Conservation (phyloP, 352 stramenopile genomes). For the Phytophthora colocasiae region DNA sequence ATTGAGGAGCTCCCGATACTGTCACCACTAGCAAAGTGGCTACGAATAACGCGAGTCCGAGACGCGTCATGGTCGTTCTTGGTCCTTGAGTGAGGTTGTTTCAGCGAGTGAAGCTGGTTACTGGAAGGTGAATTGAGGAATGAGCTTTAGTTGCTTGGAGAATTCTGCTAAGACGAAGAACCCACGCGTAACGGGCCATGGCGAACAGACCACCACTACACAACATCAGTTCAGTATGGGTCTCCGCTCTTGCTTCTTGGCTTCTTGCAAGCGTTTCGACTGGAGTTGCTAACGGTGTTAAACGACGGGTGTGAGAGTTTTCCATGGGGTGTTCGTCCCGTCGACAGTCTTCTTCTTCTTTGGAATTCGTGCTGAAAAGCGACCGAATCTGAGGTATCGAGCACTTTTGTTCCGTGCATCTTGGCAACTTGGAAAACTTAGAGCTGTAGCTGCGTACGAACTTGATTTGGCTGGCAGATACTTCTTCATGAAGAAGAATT, state of each 20-base stretch:
- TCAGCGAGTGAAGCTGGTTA: conserved; percentile 24
- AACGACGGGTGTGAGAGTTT: conserved; percentile 17
- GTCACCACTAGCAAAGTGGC: conserved; percentile 2
- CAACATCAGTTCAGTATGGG: conserved; percentile 11
- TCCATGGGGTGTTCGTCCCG: conserved; percentile 16
- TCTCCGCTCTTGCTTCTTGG: conserved; percentile 16
- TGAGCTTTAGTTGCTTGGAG: conserved; percentile 23
- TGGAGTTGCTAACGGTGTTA: conserved; percentile 31
- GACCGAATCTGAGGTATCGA: conserved; percentile 9
- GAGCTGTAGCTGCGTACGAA: background rate
- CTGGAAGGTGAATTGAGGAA: conserved; percentile 45
- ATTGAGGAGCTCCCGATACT: conserved; percentile 16
- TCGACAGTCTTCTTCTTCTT: conserved; percentile 16
- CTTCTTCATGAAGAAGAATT: background rate
- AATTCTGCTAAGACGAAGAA: conserved; percentile 2
- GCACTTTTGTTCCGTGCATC: conserved; percentile 3
- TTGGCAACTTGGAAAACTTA: background rate
- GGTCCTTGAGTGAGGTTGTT: conserved; percentile 2
- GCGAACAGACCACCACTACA: conserved; percentile 1
- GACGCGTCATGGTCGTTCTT: conserved; percentile 27
- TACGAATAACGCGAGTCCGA: conserved; percentile 11
- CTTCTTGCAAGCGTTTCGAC: conserved; percentile 3
- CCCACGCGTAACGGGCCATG: background rate
- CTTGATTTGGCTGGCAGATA: background rate
- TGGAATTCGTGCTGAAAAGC: conserved; percentile 24